Evolutionary conservation across 2,329 filamentous ascomycete species (phyloP).

Genomic region (Penicillium sp.): DNA sequence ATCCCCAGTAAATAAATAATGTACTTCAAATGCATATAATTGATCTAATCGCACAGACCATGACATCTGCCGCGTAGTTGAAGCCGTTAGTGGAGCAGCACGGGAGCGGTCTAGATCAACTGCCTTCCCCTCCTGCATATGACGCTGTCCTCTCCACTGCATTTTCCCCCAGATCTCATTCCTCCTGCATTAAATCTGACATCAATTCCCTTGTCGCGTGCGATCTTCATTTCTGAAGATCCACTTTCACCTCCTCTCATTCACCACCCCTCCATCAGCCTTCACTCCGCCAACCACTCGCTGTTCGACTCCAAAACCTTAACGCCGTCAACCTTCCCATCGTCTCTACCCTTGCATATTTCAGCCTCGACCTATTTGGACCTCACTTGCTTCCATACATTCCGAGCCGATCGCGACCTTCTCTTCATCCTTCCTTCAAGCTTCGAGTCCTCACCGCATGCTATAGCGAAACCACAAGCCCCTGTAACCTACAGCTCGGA

Average conservation of each 20-base stretch:
- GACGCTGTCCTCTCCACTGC: conserved; percentile 10
- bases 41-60: neutral
- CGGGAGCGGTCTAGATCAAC: conserved; percentile 20
- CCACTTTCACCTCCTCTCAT: neutral
- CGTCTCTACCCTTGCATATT: neutral
- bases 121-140: conserved; percentile 16
- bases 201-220: neutral
- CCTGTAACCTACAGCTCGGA: conserved; percentile 13
- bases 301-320: neutral
- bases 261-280: neutral
- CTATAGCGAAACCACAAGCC: conserved; percentile 3
- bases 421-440: neutral
- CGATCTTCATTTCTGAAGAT: neutral
- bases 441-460: conserved; percentile 3
- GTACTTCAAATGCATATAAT: neutral
- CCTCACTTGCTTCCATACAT: neutral
- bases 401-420: neutral
- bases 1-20: neutral
- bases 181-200: neutral
- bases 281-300: neutral
- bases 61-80: neutral
- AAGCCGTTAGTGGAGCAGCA: conserved; percentile 17
- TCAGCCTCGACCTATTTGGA: neutral
- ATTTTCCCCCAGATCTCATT: conserved; percentile 8
- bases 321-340: conserved; percentile 3